Percentiles rank a stretch among this genome's conserved stretches.
Evolutionary conservation across 2,329 filamentous ascomycete genomes (phyloP).

Genomic region (Aplosporella prunicola): DNA sequence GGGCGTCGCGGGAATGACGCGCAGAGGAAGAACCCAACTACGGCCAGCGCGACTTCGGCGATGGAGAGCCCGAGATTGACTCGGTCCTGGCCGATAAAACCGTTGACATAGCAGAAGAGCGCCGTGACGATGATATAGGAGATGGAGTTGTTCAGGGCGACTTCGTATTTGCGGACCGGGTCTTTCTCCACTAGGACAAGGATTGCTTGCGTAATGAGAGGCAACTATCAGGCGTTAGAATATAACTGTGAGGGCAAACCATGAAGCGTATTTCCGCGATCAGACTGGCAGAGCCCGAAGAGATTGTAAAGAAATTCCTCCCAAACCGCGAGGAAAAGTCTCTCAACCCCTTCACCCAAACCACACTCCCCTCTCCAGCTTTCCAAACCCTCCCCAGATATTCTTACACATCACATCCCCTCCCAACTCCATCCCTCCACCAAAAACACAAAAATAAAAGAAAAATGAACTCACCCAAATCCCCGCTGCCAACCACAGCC

Average conservation of each 20-base stretch:
- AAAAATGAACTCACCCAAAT: conserved; percentile 4
- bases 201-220: conserved; percentile 7
- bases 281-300: too few relatives aligned
- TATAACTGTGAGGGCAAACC: too few relatives aligned
- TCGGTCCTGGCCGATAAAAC: neutral
- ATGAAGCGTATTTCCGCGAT: too few relatives aligned
- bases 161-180: conserved; percentile 9
- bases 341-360: too few relatives aligned
- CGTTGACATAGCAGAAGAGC: conserved; percentile 5
- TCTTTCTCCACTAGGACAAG: conserved; percentile 8
- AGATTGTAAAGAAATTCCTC: too few relatives aligned
- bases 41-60: neutral
- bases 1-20: conserved; percentile 3
- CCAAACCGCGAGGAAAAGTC: too few relatives aligned
- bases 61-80: conserved; percentile 5
- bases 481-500: neutral
- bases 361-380: too few relatives aligned
- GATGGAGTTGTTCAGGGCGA: conserved; percentile 5
- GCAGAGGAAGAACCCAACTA: conserved; percentile 7
- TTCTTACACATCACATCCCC: too few relatives aligned
- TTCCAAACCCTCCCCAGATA: too few relatives aligned
- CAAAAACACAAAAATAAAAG: neutral
- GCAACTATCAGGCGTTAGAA: too few relatives aligned
- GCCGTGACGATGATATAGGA: conserved; percentile 6
- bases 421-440: too few relatives aligned